Evolutionary conservation across 306 rosid genomes (phyloP).

Genomic region (Cercis canadensis): DNA sequence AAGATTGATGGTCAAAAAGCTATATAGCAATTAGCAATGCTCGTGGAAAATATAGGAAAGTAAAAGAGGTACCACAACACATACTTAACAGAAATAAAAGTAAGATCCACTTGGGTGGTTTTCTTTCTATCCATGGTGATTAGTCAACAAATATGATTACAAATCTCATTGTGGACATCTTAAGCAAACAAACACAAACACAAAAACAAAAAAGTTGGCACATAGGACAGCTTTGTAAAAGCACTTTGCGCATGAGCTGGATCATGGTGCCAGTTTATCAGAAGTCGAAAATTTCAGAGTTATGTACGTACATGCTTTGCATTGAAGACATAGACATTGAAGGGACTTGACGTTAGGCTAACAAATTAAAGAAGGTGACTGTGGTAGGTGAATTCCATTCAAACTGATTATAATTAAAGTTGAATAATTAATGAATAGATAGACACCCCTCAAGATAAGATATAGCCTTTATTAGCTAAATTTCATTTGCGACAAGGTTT

Average conservation of each 20-base stretch:
- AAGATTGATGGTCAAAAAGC: slow-evolving; percentile 78
- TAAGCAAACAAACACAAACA: slow-evolving; percentile 37
- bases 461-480: slow-evolving; percentile 2
- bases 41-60: slow-evolving; percentile 62
- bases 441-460: slow-evolving; percentile 29
- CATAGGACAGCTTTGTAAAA: slow-evolving; percentile 41
- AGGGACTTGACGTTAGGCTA: slow-evolving; percentile 44
- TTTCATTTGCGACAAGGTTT: slow-evolving; percentile 34
- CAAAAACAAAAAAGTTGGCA: slow-evolving; percentile 22
- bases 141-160: slow-evolving; percentile 85
- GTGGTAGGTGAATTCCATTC: slow-evolving; percentile 44
- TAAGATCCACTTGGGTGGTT: slow-evolving; percentile 44
- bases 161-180: slow-evolving; percentile 61
- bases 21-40: slow-evolving; percentile 17
- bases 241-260: slow-evolving; percentile 59
- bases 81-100: slow-evolving; percentile 44
- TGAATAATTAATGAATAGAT: slow-evolving; percentile 18
- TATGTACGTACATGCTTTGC: slow-evolving; percentile 36
- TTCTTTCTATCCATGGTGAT: slow-evolving; percentile 42
- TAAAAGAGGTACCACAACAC: slow-evolving; percentile 45
- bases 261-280: slow-evolving; percentile 38
- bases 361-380: slow-evolving; percentile 42
- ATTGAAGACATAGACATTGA: slow-evolving; percentile 43
- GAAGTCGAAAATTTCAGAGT: slow-evolving; percentile 33
- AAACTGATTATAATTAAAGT: slow-evolving; percentile 43